phyloP scores from a whole-genome alignment of 768 basidiomycete genomes.

The Termitomyces titanicus region DNA sequence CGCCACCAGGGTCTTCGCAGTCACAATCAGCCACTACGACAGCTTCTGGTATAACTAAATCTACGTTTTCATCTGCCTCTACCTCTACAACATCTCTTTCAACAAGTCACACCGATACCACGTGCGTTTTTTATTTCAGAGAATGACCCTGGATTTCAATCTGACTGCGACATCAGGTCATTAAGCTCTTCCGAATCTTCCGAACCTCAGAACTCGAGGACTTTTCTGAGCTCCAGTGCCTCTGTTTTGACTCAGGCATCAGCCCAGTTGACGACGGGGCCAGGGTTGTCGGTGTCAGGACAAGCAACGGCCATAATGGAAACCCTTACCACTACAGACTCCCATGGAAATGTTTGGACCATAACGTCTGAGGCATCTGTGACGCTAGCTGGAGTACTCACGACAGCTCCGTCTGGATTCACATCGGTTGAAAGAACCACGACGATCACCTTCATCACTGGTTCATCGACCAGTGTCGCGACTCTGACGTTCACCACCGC shows the following conservation, averaged over 20 bases:
- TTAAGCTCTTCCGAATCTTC: neutral
- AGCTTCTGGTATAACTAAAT: neutral
- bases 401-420: neutral
- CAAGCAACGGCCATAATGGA: neutral
- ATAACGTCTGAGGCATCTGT: neutral
- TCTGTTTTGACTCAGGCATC: neutral
- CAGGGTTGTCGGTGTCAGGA: neutral
- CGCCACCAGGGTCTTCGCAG: neutral
- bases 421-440: slow-evolving; percentile 3
- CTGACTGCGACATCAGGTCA: neutral
- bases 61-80: neutral
- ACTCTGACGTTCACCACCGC: slow-evolving; percentile 3
- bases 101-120: neutral
- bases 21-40: neutral
- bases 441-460: slow-evolving; percentile 2
- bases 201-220: neutral
- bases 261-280: neutral
- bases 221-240: neutral
- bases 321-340: neutral
- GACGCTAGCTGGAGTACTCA: neutral
- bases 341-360: neutral
- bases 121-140: neutral
- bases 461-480: neutral
- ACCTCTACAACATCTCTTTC: neutral
- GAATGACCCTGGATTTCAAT: neutral